Base-by-base conservation (phyloP, 768 basidiomycete genomes). In the Xanthoconium purpureum region DNA sequence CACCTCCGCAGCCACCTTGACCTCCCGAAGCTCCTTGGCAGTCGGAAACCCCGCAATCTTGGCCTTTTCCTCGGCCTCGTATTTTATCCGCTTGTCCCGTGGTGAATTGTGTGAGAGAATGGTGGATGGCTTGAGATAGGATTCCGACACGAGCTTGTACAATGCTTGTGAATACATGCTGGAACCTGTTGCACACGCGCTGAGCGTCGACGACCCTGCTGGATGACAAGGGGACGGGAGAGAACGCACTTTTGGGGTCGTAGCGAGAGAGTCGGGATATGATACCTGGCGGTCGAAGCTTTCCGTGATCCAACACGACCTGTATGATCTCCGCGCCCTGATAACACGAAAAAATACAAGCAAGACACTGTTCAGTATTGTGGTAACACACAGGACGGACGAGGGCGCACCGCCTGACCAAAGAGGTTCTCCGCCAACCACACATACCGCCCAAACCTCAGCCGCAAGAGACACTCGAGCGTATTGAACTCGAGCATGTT, bases 371-470 rank as follows among this genome's bases (percentile, higher is more conserved):
- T 18, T 52, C 38, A 46, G 39, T 29, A 12, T 39, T n/a, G 32
- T 32, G 43, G 32, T n/a, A 17, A 28, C 6, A 15, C n/a, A 43
- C 11, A 12, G 44, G 18, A 20, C 14, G 13, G 14, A 39, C 28
- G 6, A 24, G 4, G 35, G 73, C 88, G 65, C 60, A 94, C 94
- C 69, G 78, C 70, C 60, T 78, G 77, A 24, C 92, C 94, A 56
- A 88, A 87, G 46, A 85, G 68, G 52, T 84, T 75, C 60, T 85
- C 84, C 9, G 92, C 85, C 43, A 88, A 77, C 76, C 83, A 86
- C 24, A 92, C 80, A 64, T 89, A 94, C 56, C 81, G 81, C 28
- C 94, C 94, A 70, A 93, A 96, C 61, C 94, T 76, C 68, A 93
- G 64, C 54, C 94, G 78, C 73, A 85, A 76, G 36, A 97, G 77